Evolutionary conservation across 192 early-diverging fungal species (phyloP).

Genomic region (Neocallimastix lanati): DNA sequence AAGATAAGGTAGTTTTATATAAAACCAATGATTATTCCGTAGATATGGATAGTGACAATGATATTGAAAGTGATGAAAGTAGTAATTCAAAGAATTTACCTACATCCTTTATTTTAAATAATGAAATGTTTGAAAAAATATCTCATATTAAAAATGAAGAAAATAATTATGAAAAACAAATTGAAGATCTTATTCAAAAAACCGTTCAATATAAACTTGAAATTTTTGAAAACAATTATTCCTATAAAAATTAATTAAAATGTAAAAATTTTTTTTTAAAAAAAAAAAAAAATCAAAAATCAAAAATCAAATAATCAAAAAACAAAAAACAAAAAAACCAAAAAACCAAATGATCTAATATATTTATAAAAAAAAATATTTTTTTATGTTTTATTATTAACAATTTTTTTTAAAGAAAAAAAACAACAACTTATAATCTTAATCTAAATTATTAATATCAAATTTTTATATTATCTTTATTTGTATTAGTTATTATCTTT

Average conservation of each 20-base stretch:
- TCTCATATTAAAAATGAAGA: not conserved
- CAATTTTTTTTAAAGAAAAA: no score
- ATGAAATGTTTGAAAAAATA: not conserved
- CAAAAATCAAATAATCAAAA: no score
- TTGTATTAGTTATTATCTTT: no score
- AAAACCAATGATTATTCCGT: not conserved
- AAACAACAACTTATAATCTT: no score
- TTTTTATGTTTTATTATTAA: no score
- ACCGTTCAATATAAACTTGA: not conserved
- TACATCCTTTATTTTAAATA: not conserved
- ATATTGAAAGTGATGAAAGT: not conserved
- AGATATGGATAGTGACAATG: not conserved
- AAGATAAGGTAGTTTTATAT: not conserved
- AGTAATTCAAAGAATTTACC: not conserved
- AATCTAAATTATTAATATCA: no score
- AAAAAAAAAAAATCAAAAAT: no score
- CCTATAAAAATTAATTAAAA: not conserved
- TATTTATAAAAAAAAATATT: no score
- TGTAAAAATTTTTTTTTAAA: no score
- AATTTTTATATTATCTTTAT: no score
- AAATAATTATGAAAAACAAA: not conserved
- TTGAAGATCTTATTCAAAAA: not conserved
- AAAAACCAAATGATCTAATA: no score
- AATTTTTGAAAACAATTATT: not conserved
- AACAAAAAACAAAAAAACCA: no score